Evolutionary conservation across 306 rosid genomes (phyloP), one percentile per base, ranked within the genome.

Genomic region (Quercus bicolor): DNA sequence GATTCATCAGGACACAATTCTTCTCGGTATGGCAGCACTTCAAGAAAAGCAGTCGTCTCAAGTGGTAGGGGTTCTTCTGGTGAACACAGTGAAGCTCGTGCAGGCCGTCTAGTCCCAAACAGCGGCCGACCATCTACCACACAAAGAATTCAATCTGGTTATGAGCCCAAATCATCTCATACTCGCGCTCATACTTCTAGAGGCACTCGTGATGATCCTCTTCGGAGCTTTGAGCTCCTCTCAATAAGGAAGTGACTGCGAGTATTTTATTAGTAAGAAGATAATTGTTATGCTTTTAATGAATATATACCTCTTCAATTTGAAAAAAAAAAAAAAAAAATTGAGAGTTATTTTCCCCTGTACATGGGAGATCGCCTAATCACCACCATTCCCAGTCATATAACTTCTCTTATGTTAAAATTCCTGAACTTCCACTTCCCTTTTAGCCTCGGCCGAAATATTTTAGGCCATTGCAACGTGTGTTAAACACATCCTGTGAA

Each of bases 181-280:
- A 60, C 80, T 0, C 98, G 93, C 73, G 68, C 79, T 5, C 68
- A 81, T 6, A 77, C 88, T 10, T 18, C 83, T 23, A 87, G 94
- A 88, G 87, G 94, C 77, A 72, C 75, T 75, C 96, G 92, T 1
- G 98, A 93, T 21, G 97, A 96, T 77, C 87, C 97, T 78, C 91
- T 96, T 26, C 82, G 93, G 40, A 93, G 90, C 94, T 96, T 96
- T 59, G 99, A 96, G 85, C 89, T 80, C 78, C 94, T 96, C 61
- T 81, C 88, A 72, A 86, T 96, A 88, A 91, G 94, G 81, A 93
- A 88, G 92, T 96, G 86, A 81, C 20, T 56, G 68, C 14, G 5
- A 62, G 56, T 48, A 70, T 52, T 23, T 73, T 19, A 5, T 28
- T 29, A 29, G 43, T 15, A 64, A 64, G 40, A 64, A 64, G 70